Evolutionary conservation across 1,139 yeast genomes (phyloP).

Genomic region (Saccharomyces hybrid): DNA sequence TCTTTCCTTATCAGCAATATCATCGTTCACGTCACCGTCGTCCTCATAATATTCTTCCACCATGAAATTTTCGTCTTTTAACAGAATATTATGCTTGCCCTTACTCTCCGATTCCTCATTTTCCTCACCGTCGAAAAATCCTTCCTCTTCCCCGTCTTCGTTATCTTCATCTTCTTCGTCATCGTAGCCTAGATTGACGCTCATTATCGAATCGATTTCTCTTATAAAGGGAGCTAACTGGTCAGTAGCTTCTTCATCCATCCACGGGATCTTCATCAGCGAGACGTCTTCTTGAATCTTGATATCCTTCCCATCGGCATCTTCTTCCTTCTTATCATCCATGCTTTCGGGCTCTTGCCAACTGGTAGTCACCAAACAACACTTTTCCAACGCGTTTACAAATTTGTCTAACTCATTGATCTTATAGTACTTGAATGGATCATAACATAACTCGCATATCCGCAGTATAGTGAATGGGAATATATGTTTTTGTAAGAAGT

Average conservation of each 20-base stretch:
- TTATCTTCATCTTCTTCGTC: slow-evolving; percentile 22
- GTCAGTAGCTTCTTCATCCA: slow-evolving; percentile 28
- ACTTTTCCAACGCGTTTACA: slow-evolving; percentile 24
- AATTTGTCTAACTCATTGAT: slow-evolving; percentile 24
- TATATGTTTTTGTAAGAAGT: slow-evolving; percentile 13
- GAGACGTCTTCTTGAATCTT: slow-evolving; percentile 29
- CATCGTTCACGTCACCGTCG: slow-evolving; percentile 12
- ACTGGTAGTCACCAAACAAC: slow-evolving; percentile 19
- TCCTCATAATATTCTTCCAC: slow-evolving; percentile 25
- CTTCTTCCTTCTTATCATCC: neutral
- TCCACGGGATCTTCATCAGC: slow-evolving; percentile 42
- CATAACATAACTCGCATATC: slow-evolving; percentile 29
- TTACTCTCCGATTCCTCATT: slow-evolving; percentile 2
- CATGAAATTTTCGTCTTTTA: slow-evolving; percentile 13
- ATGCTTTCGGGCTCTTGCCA: neutral
- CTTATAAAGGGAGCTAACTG: slow-evolving; percentile 22
- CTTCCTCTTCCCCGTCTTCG: slow-evolving; percentile 9
- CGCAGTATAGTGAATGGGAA: slow-evolving; percentile 30
- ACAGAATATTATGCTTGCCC: neutral
- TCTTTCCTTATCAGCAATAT: slow-evolving; percentile 7
- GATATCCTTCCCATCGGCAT: slow-evolving; percentile 6
- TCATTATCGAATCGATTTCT: slow-evolving; percentile 30
- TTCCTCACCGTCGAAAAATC: slow-evolving; percentile 4
- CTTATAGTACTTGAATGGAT: slow-evolving; percentile 29
- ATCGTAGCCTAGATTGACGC: slow-evolving; percentile 26